phyloP scores from a whole-genome alignment of 2,329 filamentous ascomycete species.

The Microdochium paspali region DNA sequence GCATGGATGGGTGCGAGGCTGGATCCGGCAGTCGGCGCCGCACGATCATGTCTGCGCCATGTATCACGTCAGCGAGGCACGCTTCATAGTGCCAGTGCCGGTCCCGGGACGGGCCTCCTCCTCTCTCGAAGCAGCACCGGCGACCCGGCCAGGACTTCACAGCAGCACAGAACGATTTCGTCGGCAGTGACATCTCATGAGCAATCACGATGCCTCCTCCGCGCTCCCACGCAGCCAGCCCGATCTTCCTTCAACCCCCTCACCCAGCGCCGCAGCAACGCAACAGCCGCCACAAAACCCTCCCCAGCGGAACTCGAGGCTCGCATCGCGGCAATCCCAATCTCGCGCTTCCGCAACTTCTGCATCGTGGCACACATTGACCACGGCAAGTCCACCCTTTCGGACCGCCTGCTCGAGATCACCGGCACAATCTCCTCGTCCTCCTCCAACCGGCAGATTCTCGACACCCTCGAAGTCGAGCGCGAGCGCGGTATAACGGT shows the following conservation, averaged over 20 bases:
- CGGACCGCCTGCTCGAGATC: slow-evolving; percentile 82
- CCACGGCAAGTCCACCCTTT: slow-evolving; percentile 95
- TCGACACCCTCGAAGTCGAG: slow-evolving; percentile 96
- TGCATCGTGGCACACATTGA: slow-evolving; percentile 99
- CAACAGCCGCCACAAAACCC: slow-evolving; percentile 13
- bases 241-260: background rate
- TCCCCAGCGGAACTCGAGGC: slow-evolving; percentile 33
- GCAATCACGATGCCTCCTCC: too few species aligned
- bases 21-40: slow-evolving; percentile 12
- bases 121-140: too few species aligned
- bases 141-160: background rate
- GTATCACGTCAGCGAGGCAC: slow-evolving; percentile 4
- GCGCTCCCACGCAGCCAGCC: too few species aligned
- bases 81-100: slow-evolving; percentile 11
- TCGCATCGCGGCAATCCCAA: slow-evolving; percentile 65
- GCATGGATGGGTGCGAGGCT: slow-evolving; percentile 22
- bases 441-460: slow-evolving; percentile 78
- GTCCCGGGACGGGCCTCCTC: too few species aligned
- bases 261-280: slow-evolving; percentile 7
- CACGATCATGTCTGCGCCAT: slow-evolving; percentile 18
- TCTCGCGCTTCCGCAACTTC: slow-evolving; percentile 82
- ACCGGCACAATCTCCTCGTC: slow-evolving; percentile 87
- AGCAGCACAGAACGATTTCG: background rate
- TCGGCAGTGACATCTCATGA: background rate
- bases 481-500: slow-evolving; percentile 94